Percentiles rank a stretch among this genome's conserved stretches.
Evolutionary conservation across 768 basidiomycete species (phyloP).

Genomic region (Termitomyces sp.): DNA sequence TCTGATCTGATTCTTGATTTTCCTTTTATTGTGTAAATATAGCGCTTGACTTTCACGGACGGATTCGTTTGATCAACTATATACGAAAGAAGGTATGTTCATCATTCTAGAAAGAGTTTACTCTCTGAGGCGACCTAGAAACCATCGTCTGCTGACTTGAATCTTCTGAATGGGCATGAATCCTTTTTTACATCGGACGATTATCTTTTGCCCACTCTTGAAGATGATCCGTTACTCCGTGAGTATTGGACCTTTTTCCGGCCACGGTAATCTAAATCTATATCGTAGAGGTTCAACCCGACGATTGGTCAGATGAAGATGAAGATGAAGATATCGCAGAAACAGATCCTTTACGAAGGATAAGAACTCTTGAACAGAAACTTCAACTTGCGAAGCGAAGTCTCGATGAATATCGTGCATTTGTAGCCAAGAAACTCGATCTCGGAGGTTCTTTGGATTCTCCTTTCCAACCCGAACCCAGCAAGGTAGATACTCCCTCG

Average conservation of each 20-base stretch:
- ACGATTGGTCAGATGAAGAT: slow-evolving; percentile 77
- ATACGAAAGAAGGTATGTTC: slow-evolving; percentile 66
- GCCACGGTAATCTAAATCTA: neutral
- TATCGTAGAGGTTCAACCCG: slow-evolving; percentile 53
- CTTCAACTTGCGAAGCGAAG: slow-evolving; percentile 54
- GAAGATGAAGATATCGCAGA: slow-evolving; percentile 38
- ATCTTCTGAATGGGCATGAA: slow-evolving; percentile 51
- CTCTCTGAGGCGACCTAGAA: slow-evolving; percentile 36
- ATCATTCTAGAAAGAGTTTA: neutral
- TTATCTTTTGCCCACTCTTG: slow-evolving; percentile 75
- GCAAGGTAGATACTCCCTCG: slow-evolving; percentile 21
- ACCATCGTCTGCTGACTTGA: slow-evolving; percentile 37
- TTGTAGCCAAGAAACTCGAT: slow-evolving; percentile 52
- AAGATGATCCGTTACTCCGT: slow-evolving; percentile 91
- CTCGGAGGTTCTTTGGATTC: slow-evolving; percentile 37
- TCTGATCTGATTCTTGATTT: neutral
- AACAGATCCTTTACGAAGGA: slow-evolving; percentile 34
- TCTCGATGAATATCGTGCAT: slow-evolving; percentile 52
- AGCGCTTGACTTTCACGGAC: slow-evolving; percentile 77
- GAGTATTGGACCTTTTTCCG: slow-evolving; percentile 19
- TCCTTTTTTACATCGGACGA: slow-evolving; percentile 67
- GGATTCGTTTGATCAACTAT: slow-evolving; percentile 82
- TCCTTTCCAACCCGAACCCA: slow-evolving; percentile 27
- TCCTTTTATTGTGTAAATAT: slow-evolving; percentile 1
- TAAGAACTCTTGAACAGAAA: slow-evolving; percentile 57